phyloP scores from a whole-genome alignment of 192 early-diverging fungal genomes.

The Coemansia sp. region DNA sequence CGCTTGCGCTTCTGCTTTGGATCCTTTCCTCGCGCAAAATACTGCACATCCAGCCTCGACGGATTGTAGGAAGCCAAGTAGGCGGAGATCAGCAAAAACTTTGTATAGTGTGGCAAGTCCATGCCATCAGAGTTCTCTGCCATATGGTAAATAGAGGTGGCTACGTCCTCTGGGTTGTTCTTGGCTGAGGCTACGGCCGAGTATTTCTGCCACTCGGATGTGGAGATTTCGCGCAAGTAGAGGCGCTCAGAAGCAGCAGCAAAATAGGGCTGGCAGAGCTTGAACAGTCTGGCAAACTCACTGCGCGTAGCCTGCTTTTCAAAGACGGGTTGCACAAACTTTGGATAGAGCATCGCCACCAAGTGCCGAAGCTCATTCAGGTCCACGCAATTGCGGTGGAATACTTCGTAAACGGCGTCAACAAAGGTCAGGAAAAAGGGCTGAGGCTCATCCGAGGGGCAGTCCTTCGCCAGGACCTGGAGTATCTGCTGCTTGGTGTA shows the following conservation, averaged over 20 bases:
- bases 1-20: slow-evolving; percentile 18
- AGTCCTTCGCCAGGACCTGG: slow-evolving; percentile 70
- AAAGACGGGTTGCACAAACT: slow-evolving; percentile 84
- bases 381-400: slow-evolving; percentile 75
- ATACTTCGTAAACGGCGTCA: slow-evolving; percentile 78
- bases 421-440: slow-evolving; percentile 73
- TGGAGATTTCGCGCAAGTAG: slow-evolving; percentile 90
- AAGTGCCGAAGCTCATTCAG: slow-evolving; percentile 85
- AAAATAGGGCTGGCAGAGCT: slow-evolving; percentile 75
- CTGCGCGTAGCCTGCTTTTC: slow-evolving; percentile 62
- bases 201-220: slow-evolving; percentile 70
- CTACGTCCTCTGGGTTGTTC: slow-evolving; percentile 45
- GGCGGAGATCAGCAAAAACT: slow-evolving; percentile 84
- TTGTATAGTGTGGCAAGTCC: slow-evolving; percentile 85
- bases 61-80: slow-evolving; percentile 96
- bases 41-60: slow-evolving; percentile 75
- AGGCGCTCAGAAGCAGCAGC: slow-evolving; percentile 78
- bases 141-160: slow-evolving; percentile 45
- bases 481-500: slow-evolving; percentile 72
- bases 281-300: slow-evolving; percentile 75
- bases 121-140: slow-evolving; percentile 50
- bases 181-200: slow-evolving; percentile 36
- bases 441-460: slow-evolving; percentile 57
- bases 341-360: slow-evolving; percentile 75
- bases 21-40: slow-evolving; percentile 69